Base-by-base conservation (phyloP, 306 rosid genomes). In the Glycyrrhiza uralensis region DNA sequence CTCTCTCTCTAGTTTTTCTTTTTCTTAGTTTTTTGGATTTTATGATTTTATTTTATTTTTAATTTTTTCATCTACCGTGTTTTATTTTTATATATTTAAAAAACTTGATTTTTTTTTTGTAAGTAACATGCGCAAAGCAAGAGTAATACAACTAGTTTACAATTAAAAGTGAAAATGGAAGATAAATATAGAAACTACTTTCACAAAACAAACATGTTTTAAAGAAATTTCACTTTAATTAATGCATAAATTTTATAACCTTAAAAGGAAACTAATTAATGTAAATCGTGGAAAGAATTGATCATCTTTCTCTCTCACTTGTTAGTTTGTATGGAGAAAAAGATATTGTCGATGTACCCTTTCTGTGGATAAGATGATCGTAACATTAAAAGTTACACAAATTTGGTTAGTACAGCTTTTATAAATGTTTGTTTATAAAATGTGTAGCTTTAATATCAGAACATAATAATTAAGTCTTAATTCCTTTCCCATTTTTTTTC, bases 381-480 rank as follows among this genome's bases (percentile, higher is more conserved):
- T 18, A 23, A 28, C 12, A 35, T 7, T 54, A 57, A 57, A 44
- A 33, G 6, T 8, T 4, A 39, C 15, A 50, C 29, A 60, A 36
- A 36, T 60, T 47, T 50, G 58, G 19, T 42, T 50, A 20, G 41
- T 55, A 51, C 38, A 30, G n/a, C 10, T 49, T 77, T 42, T 71
- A 33, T 28, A 62, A 55, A 51, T 50, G 61, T 30, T 59, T 0
- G 13, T 44, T 59, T 54, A 69, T 57, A 75, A 50, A 66, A 38
- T 39, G 13, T 79, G 61, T 28, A 41, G 46, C 62, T 73, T 82
- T 73, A 63, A 46, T 52, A 26, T 12, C 20, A 45, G 12, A 51
- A 81, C 66, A 66, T 58, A 39, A 58, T 50, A 22, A 65, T 49
- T 2, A 65, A 81, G 20, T n/a, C 20, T 61, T 55, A 14, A 44